phyloP scores from a whole-genome alignment of 306 rosid genomes.

The Begonia masoniana region DNA sequence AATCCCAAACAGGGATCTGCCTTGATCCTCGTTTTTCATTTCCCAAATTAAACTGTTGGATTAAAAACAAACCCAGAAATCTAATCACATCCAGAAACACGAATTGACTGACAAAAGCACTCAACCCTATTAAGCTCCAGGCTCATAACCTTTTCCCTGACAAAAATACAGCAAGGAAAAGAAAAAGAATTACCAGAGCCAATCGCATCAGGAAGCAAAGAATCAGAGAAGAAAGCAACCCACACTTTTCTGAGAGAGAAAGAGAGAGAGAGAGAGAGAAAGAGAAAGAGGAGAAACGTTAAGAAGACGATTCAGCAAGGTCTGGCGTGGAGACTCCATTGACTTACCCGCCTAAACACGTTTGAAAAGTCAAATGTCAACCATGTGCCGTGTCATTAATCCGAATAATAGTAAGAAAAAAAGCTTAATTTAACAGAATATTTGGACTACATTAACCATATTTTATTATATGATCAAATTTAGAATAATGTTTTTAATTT shows the following conservation, averaged over 20 bases:
- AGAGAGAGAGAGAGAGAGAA: background rate
- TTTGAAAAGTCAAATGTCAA: background rate
- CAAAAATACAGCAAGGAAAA: background rate
- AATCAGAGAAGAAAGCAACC: background rate
- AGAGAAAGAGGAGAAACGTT: background rate
- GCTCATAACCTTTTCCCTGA: background rate
- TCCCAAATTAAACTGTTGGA: background rate
- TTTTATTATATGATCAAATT: too few species aligned
- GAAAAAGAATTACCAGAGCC: background rate
- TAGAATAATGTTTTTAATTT: too few species aligned
- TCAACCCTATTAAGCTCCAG: background rate
- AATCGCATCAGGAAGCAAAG: background rate
- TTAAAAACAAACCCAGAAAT: constrained; percentile 1
- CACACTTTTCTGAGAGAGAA: background rate
- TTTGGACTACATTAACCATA: too few species aligned
- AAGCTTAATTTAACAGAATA: too few species aligned
- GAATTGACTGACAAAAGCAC: background rate
- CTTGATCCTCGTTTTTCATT: constrained; percentile 40
- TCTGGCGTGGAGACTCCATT: background rate
- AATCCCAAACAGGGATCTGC: constrained; percentile 43
- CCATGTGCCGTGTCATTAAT: background rate
- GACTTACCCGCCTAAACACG: constrained; percentile 1
- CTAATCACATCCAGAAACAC: background rate
- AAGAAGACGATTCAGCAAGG: background rate
- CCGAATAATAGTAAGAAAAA: too few species aligned